A percentile compares a stretch with the other conserved stretches of the same genome.
These are phyloP conservation scores for Cytospora paraplurivora DNA, from an alignment of 2,329 filamentous ascomycete genomes.

Conservation along the genomic window DNA sequence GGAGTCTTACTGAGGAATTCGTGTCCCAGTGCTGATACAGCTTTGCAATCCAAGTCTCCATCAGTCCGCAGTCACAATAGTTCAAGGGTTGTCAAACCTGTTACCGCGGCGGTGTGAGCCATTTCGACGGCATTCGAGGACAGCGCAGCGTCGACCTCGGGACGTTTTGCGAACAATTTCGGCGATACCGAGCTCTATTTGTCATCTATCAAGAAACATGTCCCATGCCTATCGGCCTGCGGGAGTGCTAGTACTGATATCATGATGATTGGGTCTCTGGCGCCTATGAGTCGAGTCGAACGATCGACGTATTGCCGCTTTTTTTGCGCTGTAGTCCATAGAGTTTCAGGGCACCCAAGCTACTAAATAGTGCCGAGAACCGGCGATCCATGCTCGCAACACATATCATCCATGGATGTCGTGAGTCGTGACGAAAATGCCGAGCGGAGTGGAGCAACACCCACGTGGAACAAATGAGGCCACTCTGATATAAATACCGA, in stretches of 20 bases:
- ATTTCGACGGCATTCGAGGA: not conserved
- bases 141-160: not conserved
- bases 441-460: not conserved
- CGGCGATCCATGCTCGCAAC: not conserved
- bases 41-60: not conserved
- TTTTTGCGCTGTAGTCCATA: too few relatives aligned
- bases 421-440: not conserved
- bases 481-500: not conserved
- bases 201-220: not conserved
- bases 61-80: not conserved
- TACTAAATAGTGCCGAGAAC: not conserved
- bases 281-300: not conserved
- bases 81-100: too few relatives aligned
- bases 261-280: not conserved
- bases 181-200: not conserved
- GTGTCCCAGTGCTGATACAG: not conserved
- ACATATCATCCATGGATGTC: not conserved
- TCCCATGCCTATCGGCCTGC: not conserved
- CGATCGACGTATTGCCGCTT: not conserved
- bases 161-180: not conserved
- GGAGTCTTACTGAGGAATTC: not conserved
- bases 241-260: not conserved
- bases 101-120: too few relatives aligned
- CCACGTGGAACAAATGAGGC: not conserved
- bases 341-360: too few relatives aligned